These are phyloP conservation scores for Malus hybrid DNA, from an alignment of 331 rosid genomes.

Conservation along the genomic window DNA sequence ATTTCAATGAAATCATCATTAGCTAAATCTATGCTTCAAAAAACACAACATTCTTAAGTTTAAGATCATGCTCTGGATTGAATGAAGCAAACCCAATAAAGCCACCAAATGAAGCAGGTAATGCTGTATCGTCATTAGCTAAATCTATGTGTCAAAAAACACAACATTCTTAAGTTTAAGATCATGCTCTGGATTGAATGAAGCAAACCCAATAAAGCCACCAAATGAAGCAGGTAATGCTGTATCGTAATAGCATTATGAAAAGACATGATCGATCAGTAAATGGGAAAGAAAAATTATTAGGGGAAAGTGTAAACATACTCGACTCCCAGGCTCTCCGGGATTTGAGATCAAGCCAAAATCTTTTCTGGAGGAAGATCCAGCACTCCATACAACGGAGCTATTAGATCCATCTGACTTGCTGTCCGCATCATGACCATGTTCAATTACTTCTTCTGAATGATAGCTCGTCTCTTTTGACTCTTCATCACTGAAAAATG, in stretches of 20 bases:
- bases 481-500: constrained; percentile 26
- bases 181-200: background rate
- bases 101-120: background rate
- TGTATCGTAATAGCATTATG: background rate
- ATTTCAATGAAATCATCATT: background rate
- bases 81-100: background rate
- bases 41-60: background rate
- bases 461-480: constrained; percentile 15
- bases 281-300: background rate
- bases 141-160: background rate
- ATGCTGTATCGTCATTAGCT: background rate
- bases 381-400: constrained; percentile 23
- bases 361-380: constrained; percentile 36
- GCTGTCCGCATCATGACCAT: constrained; percentile 19
- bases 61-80: background rate
- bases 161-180: background rate
- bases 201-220: background rate
- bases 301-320: constrained; percentile 8
- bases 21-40: background rate
- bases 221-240: background rate
- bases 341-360: constrained; percentile 33
- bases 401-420: constrained; percentile 31
- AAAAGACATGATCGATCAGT: background rate
- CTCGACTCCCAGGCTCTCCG: constrained; percentile 41
- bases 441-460: constrained; percentile 14